Conservation (phyloP, 352 stramenopile genomes). For the Phytophthora hybrid region DNA sequence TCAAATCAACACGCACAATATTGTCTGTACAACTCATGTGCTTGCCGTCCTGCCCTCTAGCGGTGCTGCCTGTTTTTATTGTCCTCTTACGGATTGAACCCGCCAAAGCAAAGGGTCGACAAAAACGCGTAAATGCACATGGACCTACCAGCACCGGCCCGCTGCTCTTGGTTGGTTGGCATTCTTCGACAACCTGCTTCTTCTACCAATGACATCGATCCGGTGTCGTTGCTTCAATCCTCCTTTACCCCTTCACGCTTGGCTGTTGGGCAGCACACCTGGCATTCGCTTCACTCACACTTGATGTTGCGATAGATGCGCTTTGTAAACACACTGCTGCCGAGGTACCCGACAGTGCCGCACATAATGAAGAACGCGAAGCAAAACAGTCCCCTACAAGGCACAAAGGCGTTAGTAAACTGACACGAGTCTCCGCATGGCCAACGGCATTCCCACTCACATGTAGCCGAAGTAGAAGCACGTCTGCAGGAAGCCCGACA, state of each 20-base stretch:
- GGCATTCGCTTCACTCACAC: conserved; percentile 82
- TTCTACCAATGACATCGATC: conserved; percentile 8
- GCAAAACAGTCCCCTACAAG: conserved; percentile 90
- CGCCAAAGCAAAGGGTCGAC: conserved; percentile 16
- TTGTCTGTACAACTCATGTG: conserved; percentile 15
- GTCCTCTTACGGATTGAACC: conserved; percentile 11
- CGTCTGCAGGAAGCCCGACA: conserved; percentile 98
- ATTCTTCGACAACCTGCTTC: conserved; percentile 9
- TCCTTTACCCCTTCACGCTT: conserved; percentile 24
- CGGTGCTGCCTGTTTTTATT: conserved; percentile 29
- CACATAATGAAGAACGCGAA: conserved; percentile 94
- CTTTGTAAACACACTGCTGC: conserved; percentile 94
- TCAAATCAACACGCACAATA: conserved; percentile 25
- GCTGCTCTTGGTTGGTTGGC: conserved; percentile 1
- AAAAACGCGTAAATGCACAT: conserved; percentile 28
- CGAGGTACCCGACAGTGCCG: conserved; percentile 91
- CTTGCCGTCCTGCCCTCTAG: conserved; percentile 26
- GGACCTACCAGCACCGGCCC: conserved; percentile 16
- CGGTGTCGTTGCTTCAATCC: conserved; percentile 17
- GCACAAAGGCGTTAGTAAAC: conserved; percentile 8
- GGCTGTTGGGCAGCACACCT: conserved; percentile 20
- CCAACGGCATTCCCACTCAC: conserved; percentile 52
- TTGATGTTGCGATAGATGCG: conserved; percentile 97
- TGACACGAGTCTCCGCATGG: background rate
- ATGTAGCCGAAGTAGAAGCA: conserved; percentile 99